These are phyloP conservation scores for Physcomitrellopsis africana DNA, from an alignment of 225 moss, liverwort and hornwort genomes.

Conservation along the genomic window DNA sequence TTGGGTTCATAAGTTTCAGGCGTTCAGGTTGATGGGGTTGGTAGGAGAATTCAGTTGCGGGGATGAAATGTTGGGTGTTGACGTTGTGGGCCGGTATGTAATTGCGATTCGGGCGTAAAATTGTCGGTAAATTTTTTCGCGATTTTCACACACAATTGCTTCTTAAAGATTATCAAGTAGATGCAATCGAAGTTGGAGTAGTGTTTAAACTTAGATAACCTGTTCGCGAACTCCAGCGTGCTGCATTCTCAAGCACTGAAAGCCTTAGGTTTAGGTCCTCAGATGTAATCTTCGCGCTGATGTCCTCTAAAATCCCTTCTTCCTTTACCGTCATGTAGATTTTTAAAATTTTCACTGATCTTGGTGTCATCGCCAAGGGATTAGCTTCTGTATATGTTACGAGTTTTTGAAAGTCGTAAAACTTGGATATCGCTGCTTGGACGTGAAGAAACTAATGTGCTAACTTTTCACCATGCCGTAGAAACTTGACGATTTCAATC, in stretches of 20 bases:
- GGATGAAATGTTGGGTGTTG: neutral
- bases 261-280: slow-evolving; percentile 16
- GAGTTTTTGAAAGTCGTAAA: slow-evolving; percentile 6
- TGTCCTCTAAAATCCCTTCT: slow-evolving; percentile 1
- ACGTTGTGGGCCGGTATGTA: neutral
- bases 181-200: too few relatives aligned
- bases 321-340: neutral
- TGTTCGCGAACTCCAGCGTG: too few relatives aligned
- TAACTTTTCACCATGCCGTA: slow-evolving; percentile 13
- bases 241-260: too few relatives aligned
- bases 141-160: too few relatives aligned
- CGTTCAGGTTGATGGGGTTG: neutral
- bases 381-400: slow-evolving; percentile 1
- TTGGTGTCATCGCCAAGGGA: neutral
- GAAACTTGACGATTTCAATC: slow-evolving; percentile 17
- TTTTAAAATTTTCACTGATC: neutral
- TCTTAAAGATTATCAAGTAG: too few relatives aligned
- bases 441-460: slow-evolving; percentile 12
- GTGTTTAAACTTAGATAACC: too few relatives aligned
- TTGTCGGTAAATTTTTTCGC: too few relatives aligned
- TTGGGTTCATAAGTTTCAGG: slow-evolving; percentile 9
- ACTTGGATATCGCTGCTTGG: neutral
- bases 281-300: neutral
- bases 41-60: neutral
- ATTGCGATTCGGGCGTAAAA: neutral